Evolutionary conservation across 495 filamentous ascomycete genomes (phyloP).

Genomic region (Aspergillus sclerotiicarbonarius): DNA sequence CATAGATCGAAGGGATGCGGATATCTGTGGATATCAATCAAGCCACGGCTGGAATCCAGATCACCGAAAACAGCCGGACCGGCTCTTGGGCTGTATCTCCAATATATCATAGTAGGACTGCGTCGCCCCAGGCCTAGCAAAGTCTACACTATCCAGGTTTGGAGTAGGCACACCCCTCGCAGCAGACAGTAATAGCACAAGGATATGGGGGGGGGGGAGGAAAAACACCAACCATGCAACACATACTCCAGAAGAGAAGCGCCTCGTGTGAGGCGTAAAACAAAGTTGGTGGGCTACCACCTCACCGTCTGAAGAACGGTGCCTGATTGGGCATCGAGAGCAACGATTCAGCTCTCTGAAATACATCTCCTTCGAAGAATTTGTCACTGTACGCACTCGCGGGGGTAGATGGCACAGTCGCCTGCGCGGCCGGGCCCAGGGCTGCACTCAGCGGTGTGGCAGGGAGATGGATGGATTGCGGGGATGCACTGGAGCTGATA

Average conservation of each 20-base stretch:
- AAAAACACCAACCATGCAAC: neutral
- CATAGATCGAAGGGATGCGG: neutral
- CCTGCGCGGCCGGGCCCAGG: conserved; percentile 82
- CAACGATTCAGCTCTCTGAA: conserved; percentile 70
- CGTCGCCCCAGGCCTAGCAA: neutral
- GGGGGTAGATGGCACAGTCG: conserved; percentile 80
- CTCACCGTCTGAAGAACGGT: conserved; percentile 40
- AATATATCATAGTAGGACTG: neutral
- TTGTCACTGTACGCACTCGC: conserved; percentile 63
- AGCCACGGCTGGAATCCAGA: neutral
- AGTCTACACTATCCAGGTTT: neutral
- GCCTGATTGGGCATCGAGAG: conserved; percentile 56
- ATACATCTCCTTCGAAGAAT: conserved; percentile 68
- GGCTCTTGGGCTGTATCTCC: neutral
- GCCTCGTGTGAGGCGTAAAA: neutral
- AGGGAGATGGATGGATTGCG: conserved; percentile 47
- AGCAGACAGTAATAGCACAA: neutral
- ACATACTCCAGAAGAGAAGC: neutral
- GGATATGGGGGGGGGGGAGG: neutral
- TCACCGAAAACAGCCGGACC: neutral
- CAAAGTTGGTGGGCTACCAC: neutral
- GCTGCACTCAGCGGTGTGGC: conserved; percentile 79
- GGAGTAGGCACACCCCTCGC: neutral
- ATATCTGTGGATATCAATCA: neutral
- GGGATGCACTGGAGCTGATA: conserved; percentile 35